Percentiles rank a stretch among this genome's conserved stretches.
Evolutionary conservation across 345 rosid species (phyloP).

Genomic region (Acer negundo): DNA sequence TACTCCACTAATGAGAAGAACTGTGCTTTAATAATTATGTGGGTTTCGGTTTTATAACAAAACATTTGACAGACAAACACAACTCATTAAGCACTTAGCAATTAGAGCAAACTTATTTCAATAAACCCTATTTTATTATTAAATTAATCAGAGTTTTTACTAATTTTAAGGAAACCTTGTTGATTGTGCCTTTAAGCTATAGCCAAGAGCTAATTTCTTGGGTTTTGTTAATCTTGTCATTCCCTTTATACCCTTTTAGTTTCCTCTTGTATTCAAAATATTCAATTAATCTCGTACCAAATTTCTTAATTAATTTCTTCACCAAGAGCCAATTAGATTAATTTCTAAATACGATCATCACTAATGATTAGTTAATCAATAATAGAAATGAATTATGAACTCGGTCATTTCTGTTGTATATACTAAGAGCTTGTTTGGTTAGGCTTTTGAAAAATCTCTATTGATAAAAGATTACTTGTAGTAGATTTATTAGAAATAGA

Average conservation of each 20-base stretch:
- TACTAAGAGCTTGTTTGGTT: no score
- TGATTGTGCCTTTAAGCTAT: conserved; percentile 26
- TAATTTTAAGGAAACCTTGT: conserved; percentile 37
- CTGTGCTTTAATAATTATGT: conserved; percentile 21
- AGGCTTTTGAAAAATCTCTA: no score
- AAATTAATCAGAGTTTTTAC: conserved; percentile 21
- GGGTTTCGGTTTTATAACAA: conserved; percentile 15
- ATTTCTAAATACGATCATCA: neutral
- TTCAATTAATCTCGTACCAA: no score
- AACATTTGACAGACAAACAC: conserved; percentile 39
- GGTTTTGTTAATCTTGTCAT: conserved; percentile 10
- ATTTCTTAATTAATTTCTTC: no score
- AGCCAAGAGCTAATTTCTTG: conserved; percentile 27
- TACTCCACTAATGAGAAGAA: conserved; percentile 48
- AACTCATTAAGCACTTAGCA: conserved; percentile 48
- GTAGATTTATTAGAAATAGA: no score
- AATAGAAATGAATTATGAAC: no score
- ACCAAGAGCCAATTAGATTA: neutral
- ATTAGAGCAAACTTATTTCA: conserved; percentile 5
- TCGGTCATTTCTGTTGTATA: no score
- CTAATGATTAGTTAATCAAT: neutral
- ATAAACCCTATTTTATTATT: neutral
- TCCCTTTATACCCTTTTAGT: conserved; percentile 12
- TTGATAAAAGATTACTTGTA: no score
- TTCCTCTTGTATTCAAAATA: neutral